Evolutionary conservation across 352 stramenopile species (phyloP).

Genomic region (Pythium dissotocum): DNA sequence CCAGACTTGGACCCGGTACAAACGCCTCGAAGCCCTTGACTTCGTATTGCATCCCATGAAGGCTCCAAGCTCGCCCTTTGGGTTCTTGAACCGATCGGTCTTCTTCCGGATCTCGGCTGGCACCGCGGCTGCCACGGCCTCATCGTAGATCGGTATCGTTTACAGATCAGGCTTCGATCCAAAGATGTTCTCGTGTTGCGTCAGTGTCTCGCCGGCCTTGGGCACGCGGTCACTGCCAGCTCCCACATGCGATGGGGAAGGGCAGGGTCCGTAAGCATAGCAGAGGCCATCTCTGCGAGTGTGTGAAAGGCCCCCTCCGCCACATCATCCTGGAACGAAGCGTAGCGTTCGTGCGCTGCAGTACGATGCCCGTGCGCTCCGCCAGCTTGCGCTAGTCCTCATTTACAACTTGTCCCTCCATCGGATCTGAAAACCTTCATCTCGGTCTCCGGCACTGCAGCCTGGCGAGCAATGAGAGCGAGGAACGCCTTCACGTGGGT

Average conservation of each 20-base stretch:
- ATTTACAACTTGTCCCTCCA: slow-evolving; percentile 4
- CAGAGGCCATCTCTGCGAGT: slow-evolving; percentile 8
- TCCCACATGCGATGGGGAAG: slow-evolving; percentile 5
- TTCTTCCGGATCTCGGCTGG: not conserved
- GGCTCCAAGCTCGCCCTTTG: slow-evolving; percentile 6
- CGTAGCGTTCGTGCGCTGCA: slow-evolving; percentile 9
- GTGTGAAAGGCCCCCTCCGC: slow-evolving; percentile 9
- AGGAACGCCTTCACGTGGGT: not conserved
- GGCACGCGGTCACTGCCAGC: slow-evolving; percentile 5
- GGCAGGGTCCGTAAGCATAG: slow-evolving; percentile 6
- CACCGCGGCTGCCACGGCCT: not conserved
- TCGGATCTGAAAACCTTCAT: slow-evolving; percentile 11
- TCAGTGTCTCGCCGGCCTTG: not conserved
- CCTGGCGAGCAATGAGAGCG: slow-evolving; percentile 1
- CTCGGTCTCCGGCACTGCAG: not conserved
- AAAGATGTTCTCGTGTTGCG: slow-evolving; percentile 5
- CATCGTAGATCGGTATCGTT: slow-evolving; percentile 7
- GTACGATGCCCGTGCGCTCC: not conserved
- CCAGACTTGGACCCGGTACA: not conserved
- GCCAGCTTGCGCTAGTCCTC: slow-evolving; percentile 5
- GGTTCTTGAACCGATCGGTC: not conserved
- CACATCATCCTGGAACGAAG: slow-evolving; percentile 4
- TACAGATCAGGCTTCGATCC: not conserved
- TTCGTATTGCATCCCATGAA: slow-evolving; percentile 7
- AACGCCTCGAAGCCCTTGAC: slow-evolving; percentile 10